Base-by-base conservation (phyloP, 805 yeast genomes). In the Wickerhamiella lipophila region DNA sequence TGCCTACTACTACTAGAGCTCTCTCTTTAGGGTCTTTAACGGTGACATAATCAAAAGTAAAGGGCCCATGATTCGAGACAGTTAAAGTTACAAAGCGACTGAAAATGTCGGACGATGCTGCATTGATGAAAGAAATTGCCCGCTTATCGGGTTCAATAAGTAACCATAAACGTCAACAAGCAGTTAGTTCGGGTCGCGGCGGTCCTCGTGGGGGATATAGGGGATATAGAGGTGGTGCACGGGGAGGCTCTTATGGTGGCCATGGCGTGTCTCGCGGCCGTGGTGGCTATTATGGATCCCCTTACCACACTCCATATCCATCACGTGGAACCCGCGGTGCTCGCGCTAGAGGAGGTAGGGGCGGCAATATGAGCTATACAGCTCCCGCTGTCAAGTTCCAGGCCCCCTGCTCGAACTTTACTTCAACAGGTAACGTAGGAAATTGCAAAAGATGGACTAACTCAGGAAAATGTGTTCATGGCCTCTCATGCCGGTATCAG, bases 381-480 rank as follows among this genome's bases (percentile, higher is more conserved):
- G 19, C 21, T 6, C 46, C 46, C 9, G 21, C 9, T 12, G 11
- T 25, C 49, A 43, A 29, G 49, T 29, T 50, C 44, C 52, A 58
- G 26, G 49, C 50, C 38, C 61, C 57, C 2, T 64, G 68, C 51
- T 54, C 57, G 15, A 58, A 53, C 19, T 64, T 53, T 49, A 61
- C 63, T 18, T 40, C 52, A 54, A 60, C 64, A 34, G 63, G 62
- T 54, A 51, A 43, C 26, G 29, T 38, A n/a, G 42, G 13, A 9
- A 29, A 15, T 16, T 49, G 23, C 8, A 23, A 45, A 35, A 43
- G 26, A 19, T 44, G 16, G 19, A 47, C 51, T 56, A 50, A 50
- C 52, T 30, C 60, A 68, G 82, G 83, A 2, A 58, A 63, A 15
- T 80, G 92, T 58, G 64, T 65, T 44, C 72, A 74, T 53, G 77